These are phyloP conservation scores for Parmelia sp. DNA, from an alignment of 495 filamentous ascomycete genomes.

Conservation along the genomic window DNA sequence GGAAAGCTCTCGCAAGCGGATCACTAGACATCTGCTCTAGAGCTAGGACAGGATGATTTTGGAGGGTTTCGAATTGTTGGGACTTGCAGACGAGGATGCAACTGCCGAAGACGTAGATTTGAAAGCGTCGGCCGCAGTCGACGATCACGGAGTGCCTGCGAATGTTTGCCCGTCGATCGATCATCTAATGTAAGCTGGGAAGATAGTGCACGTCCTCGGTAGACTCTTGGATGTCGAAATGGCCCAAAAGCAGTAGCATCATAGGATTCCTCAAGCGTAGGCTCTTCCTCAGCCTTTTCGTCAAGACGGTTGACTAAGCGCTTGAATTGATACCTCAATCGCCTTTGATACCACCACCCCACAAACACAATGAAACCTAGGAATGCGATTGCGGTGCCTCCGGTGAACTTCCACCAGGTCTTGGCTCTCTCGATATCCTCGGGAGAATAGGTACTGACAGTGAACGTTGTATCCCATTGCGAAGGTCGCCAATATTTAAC, in stretches of 20 bases:
- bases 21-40: background rate
- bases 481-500: no score
- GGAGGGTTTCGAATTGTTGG: background rate
- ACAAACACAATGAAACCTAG: no score
- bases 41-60: background rate
- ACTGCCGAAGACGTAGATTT: background rate
- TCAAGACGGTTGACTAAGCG: background rate
- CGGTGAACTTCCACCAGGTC: no score
- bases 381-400: no score
- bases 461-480: no score
- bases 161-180: background rate
- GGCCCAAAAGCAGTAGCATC: background rate
- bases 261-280: background rate
- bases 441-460: no score
- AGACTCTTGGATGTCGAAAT: background rate
- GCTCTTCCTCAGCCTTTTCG: background rate
- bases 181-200: background rate
- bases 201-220: background rate
- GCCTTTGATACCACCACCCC: background rate
- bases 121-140: background rate
- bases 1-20: background rate
- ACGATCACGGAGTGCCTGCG: background rate
- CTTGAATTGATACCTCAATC: background rate
- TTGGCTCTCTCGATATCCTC: no score
- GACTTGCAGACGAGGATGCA: conserved; percentile 9